These are phyloP conservation scores for Wickerhamomyces sp. DNA, from an alignment of 1,139 yeast genomes.

Conservation along the genomic window DNA sequence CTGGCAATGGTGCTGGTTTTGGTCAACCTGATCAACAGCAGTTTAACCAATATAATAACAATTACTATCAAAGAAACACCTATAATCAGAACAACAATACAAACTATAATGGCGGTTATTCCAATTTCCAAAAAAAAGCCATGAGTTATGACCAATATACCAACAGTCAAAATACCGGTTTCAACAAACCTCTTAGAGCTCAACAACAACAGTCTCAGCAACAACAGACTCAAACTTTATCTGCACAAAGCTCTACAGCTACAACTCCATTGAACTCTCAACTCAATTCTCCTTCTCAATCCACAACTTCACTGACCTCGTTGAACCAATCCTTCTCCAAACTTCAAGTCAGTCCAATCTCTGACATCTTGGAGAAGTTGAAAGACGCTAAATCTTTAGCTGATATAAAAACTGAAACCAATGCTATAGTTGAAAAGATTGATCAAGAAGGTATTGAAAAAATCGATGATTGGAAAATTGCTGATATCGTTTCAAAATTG, in stretches of 20 bases:
- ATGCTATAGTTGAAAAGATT: conserved; percentile 46
- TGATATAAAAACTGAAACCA: conserved; percentile 62
- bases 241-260: conserved; percentile 15
- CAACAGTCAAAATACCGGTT: conserved; percentile 9
- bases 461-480: conserved; percentile 61
- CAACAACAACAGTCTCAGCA: neutral
- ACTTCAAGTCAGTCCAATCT: conserved; percentile 63
- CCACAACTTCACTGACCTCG: conserved; percentile 65
- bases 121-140: conserved; percentile 16
- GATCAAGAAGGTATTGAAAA: conserved; percentile 42
- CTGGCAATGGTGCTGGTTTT: conserved; percentile 9
- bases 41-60: conserved; percentile 4
- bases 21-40: conserved; percentile 5
- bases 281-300: conserved; percentile 24
- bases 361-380: conserved; percentile 50
- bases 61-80: conserved; percentile 5
- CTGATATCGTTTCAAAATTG: conserved; percentile 58
- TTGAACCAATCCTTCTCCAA: conserved; percentile 66
- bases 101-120: conserved; percentile 9
- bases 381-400: conserved; percentile 53
- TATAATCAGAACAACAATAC: conserved; percentile 6
- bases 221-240: neutral
- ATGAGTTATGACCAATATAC: conserved; percentile 22
- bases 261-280: conserved; percentile 23
- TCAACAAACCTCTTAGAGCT: conserved; percentile 13